These are phyloP conservation scores for Metarhizium rileyi DNA, from an alignment of 2,329 filamentous ascomycete species.

Conservation along the genomic window DNA sequence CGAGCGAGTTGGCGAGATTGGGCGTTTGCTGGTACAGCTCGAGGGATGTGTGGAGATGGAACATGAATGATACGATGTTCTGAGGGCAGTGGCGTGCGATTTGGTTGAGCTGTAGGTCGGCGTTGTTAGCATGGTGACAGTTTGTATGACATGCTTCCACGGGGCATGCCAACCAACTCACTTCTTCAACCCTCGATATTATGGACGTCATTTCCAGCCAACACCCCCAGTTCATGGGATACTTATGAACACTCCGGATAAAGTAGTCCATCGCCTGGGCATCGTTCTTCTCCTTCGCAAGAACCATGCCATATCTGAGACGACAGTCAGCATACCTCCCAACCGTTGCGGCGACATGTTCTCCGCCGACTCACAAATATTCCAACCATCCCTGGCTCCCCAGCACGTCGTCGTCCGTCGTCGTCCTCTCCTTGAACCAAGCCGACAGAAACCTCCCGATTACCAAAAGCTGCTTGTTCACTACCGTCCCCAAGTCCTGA, in stretches of 20 bases:
- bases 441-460: slow-evolving; percentile 68
- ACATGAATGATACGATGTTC: slow-evolving; percentile 89
- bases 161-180: slow-evolving; percentile 31
- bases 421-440: slow-evolving; percentile 64
- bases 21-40: slow-evolving; percentile 83
- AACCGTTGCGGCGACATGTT: not conserved
- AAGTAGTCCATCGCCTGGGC: slow-evolving; percentile 76
- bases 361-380: slow-evolving; percentile 45
- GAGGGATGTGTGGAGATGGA: slow-evolving; percentile 82
- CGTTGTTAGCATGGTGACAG: not conserved
- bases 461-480: slow-evolving; percentile 74
- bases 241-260: slow-evolving; percentile 78
- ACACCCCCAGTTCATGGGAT: slow-evolving; percentile 93
- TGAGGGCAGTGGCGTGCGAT: slow-evolving; percentile 67
- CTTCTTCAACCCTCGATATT: slow-evolving; percentile 70
- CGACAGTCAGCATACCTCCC: not conserved
- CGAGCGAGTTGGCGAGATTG: slow-evolving; percentile 62
- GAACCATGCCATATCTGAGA: slow-evolving; percentile 71
- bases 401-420: slow-evolving; percentile 44
- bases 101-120: slow-evolving; percentile 50
- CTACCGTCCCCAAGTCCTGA: slow-evolving; percentile 72
- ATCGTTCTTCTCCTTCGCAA: slow-evolving; percentile 87
- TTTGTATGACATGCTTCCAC: not conserved
- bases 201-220: slow-evolving; percentile 88
- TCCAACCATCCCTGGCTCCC: slow-evolving; percentile 88